A percentile compares a stretch with the other conserved stretches of the same genome.
Conservation (phyloP, 176 grass and related monocot genomes). For the Zea luxurians region DNA sequence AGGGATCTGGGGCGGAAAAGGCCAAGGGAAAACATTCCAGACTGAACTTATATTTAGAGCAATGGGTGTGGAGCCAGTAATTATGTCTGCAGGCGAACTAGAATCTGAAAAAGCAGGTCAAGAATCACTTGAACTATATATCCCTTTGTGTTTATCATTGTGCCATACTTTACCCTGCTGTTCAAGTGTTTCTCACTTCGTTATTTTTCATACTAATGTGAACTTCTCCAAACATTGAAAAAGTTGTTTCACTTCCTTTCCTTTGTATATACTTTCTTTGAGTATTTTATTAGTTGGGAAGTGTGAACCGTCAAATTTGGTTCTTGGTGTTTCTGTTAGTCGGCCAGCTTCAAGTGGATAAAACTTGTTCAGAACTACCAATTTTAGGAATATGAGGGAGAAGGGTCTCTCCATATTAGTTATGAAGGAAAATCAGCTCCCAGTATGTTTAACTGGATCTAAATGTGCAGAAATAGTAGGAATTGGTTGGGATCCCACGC, state of each 20-base stretch:
- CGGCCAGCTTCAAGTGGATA: background rate
- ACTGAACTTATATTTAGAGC: constrained; percentile 93
- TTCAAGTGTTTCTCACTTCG: background rate
- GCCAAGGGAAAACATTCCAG: constrained; percentile 96
- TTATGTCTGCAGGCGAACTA: constrained; percentile 95
- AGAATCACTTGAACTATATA: constrained; percentile 28
- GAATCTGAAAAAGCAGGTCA: constrained; percentile 94
- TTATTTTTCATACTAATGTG: background rate
- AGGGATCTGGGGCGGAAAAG: constrained; percentile 97
- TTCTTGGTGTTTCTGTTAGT: background rate
- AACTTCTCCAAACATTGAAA: background rate
- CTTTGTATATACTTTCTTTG: constrained; percentile 12
- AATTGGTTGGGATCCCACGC: background rate
- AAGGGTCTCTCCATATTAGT: constrained; percentile 4
- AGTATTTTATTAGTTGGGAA: background rate
- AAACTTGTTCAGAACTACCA: background rate
- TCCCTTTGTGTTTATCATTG: constrained; percentile 15
- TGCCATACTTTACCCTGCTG: background rate
- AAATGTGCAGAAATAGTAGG: background rate
- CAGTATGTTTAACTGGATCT: background rate
- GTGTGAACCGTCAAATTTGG: background rate
- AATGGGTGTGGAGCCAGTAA: constrained; percentile 86
- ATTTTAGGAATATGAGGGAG: background rate
- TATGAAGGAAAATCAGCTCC: background rate
- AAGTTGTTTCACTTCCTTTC: constrained; percentile 3